Conservation (phyloP, 2,329 filamentous ascomycete genomes). For the Xylariaceae sp. region DNA sequence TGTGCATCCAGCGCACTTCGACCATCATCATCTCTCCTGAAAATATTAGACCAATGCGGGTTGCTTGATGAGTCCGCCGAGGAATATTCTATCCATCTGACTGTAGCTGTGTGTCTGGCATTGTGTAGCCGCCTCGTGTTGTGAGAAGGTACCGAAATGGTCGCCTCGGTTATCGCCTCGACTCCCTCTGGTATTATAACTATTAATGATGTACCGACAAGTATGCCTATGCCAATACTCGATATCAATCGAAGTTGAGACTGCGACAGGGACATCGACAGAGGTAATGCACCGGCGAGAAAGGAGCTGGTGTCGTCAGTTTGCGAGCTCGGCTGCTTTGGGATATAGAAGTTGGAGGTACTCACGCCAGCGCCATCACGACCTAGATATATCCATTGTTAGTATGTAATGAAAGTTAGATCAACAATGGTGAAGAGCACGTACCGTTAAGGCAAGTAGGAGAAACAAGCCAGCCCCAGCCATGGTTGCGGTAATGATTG, state of each 20-base stretch:
- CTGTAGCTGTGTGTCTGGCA: slow-evolving; percentile 12
- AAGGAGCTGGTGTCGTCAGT: slow-evolving; percentile 70
- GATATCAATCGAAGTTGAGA: slow-evolving; percentile 88
- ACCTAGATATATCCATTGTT: slow-evolving; percentile 30
- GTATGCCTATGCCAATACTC: slow-evolving; percentile 87
- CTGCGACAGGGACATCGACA: slow-evolving; percentile 84
- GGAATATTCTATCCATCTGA: slow-evolving; percentile 23
- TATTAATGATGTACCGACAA: slow-evolving; percentile 93
- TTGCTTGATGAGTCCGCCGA: slow-evolving; percentile 2
- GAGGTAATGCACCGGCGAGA: slow-evolving; percentile 84
- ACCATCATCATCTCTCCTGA: neutral
- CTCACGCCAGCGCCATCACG: slow-evolving; percentile 43
- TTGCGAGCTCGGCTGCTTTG: slow-evolving; percentile 12
- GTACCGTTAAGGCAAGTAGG: slow-evolving; percentile 40
- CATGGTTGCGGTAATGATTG: slow-evolving; percentile 28
- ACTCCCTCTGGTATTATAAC: slow-evolving; percentile 98
- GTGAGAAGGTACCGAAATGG: slow-evolving; percentile 37
- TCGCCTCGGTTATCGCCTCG: slow-evolving; percentile 76
- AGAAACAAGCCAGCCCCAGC: slow-evolving; percentile 39
- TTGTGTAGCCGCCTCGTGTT: slow-evolving; percentile 26
- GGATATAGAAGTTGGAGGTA: slow-evolving; percentile 13
- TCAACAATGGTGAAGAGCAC: slow-evolving; percentile 1
- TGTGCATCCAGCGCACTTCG: slow-evolving; percentile 1
- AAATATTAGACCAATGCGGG: slow-evolving; percentile 2
- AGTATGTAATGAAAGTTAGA: slow-evolving; percentile 16